A percentile compares a stretch with the other conserved stretches of the same genome.
Conservation (phyloP, 2,329 filamentous ascomycete genomes). For the Pseudofabraea citricarpa region DNA sequence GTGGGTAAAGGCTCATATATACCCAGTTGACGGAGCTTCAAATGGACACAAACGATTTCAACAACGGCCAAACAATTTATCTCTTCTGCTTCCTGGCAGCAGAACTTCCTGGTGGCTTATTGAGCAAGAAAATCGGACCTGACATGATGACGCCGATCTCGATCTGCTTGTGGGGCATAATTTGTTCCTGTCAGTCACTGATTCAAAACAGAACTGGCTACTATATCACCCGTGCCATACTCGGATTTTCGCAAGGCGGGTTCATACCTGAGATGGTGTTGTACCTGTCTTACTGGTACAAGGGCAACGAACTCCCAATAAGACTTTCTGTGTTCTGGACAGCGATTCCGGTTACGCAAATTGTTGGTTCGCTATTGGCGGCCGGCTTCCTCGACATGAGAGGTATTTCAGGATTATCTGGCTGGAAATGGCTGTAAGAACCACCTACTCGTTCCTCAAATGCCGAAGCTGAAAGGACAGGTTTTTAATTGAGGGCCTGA, state of each 20-base stretch:
- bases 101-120: conserved; percentile 54
- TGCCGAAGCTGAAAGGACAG: conserved; percentile 52
- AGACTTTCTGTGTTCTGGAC: not conserved
- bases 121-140: conserved; percentile 49
- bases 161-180: conserved; percentile 42
- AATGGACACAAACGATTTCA: no score
- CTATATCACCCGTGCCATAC: conserved; percentile 20
- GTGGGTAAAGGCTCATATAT: no score
- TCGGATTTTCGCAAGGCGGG: not conserved
- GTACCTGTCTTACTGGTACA: not conserved
- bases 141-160: conserved; percentile 45
- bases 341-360: not conserved
- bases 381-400: conserved; percentile 49
- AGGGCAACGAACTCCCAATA: not conserved
- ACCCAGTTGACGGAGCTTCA: no score
- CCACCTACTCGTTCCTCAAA: not conserved
- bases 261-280: not conserved
- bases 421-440: not conserved
- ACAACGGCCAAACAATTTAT: conserved; percentile 49
- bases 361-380: conserved; percentile 44
- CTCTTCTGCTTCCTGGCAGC: conserved; percentile 47
- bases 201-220: conserved; percentile 18
- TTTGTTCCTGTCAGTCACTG: conserved; percentile 38
- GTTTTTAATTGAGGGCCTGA: conserved; percentile 35
- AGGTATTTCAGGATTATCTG: conserved; percentile 34